A percentile compares a stretch with the other conserved stretches of the same genome.
Conservation (phyloP, 345 rosid genomes). For the Gynandropsis gynandra region DNA sequence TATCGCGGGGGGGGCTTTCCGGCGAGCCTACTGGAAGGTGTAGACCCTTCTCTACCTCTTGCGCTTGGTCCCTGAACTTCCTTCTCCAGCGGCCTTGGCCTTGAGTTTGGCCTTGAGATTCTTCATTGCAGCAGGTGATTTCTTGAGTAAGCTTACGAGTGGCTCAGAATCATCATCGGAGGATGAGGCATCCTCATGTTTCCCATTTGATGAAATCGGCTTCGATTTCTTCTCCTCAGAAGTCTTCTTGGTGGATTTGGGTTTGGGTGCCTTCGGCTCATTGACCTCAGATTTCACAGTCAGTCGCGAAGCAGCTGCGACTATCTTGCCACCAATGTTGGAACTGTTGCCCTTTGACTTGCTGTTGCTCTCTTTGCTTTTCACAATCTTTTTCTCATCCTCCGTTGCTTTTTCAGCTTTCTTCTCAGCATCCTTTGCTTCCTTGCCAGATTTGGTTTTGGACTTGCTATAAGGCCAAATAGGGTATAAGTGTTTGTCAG, state of each 20-base stretch:
- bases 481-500: too few relatives aligned
- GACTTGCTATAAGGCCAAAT: conserved; percentile 2
- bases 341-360: not conserved
- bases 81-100: conserved; percentile 2
- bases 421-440: not conserved
- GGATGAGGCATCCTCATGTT: not conserved
- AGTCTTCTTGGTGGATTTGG: not conserved
- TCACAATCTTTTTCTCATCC: not conserved
- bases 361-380: not conserved
- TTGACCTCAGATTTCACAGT: not conserved
- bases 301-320: conserved; percentile 24
- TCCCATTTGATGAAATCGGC: conserved; percentile 2
- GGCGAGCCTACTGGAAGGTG: too few relatives aligned
- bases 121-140: not conserved
- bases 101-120: conserved; percentile 6
- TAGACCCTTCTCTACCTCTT: conserved; percentile 1
- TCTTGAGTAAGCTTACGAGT: not conserved
- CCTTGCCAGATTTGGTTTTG: not conserved
- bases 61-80: not conserved
- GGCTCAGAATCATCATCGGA: conserved; percentile 7
- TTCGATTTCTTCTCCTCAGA: not conserved
- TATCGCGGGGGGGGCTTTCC: not conserved
- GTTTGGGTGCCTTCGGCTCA: not conserved
- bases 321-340: conserved; percentile 15
- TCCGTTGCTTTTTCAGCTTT: not conserved